Conservation (phyloP, 371 early-diverging fungal species). For the Choanephora cucurbitarum region DNA sequence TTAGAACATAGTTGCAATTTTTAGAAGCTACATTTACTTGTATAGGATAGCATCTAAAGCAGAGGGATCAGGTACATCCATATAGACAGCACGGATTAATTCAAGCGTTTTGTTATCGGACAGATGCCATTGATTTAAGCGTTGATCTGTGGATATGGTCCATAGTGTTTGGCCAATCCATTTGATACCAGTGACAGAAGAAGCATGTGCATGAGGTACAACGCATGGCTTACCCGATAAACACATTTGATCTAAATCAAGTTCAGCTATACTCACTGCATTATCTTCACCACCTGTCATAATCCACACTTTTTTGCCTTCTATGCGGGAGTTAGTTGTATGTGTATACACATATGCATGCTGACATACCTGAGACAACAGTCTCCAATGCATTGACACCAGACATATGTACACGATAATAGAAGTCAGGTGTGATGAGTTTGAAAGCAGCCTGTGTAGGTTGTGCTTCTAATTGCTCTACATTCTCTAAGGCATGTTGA, state of each 20-base stretch:
- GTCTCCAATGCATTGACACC: constrained; percentile 58
- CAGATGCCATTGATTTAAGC: constrained; percentile 56
- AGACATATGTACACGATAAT: constrained; percentile 50
- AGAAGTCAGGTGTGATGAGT: constrained; percentile 34
- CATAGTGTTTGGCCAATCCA: constrained; percentile 36
- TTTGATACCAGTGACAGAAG: constrained; percentile 57
- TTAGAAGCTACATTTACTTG: no score
- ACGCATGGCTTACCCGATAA: constrained; percentile 20
- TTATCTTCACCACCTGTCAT: constrained; percentile 68
- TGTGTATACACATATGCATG: no score
- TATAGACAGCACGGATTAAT: constrained; percentile 42
- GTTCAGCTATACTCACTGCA: constrained; percentile 44
- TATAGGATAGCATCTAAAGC: constrained; percentile 47
- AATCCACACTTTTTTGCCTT: constrained; percentile 29
- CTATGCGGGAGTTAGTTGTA: no score
- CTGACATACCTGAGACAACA: no score
- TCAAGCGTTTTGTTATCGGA: constrained; percentile 21
- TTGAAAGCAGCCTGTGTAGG: constrained; percentile 34
- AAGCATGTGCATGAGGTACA: constrained; percentile 54
- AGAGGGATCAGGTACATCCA: constrained; percentile 67
- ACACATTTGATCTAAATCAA: constrained; percentile 11
- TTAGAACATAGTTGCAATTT: no score
- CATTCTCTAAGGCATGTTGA: constrained; percentile 17
- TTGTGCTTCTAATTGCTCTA: constrained; percentile 28
- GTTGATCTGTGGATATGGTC: constrained; percentile 60